phyloP scores from a whole-genome alignment of 257 asterid genomes.

The Nicotiana attenuata region DNA sequence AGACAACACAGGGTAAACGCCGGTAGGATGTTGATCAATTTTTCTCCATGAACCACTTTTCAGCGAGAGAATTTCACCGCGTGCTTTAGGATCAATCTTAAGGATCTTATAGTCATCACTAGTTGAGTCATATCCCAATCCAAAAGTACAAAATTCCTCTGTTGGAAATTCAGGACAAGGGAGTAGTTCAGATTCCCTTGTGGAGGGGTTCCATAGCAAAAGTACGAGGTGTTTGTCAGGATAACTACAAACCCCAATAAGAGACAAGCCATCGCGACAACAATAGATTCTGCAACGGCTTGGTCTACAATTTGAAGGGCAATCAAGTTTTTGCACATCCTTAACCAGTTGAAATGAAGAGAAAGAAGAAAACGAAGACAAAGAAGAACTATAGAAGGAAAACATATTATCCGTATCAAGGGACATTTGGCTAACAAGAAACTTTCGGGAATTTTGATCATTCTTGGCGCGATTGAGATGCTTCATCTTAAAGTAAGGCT shows the following conservation, averaged over 20 bases:
- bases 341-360: background rate
- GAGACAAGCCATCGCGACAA: background rate
- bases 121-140: background rate
- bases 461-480: conserved; percentile 5
- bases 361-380: background rate
- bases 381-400: background rate
- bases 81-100: background rate
- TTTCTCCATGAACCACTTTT: background rate
- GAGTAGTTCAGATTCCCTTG: background rate
- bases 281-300: background rate
- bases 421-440: background rate
- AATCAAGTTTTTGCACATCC: background rate
- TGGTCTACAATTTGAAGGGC: background rate
- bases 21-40: background rate
- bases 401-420: background rate
- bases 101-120: background rate
- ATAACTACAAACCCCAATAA: background rate
- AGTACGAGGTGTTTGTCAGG: background rate
- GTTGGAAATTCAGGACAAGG: background rate
- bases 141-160: background rate
- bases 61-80: background rate
- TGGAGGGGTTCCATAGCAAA: background rate
- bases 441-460: background rate
- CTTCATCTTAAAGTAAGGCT: conserved; percentile 8
- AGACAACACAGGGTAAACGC: background rate